Evolutionary conservation across 192 early-diverging fungal genomes (phyloP).

Genomic region (Coemansia sp.): DNA sequence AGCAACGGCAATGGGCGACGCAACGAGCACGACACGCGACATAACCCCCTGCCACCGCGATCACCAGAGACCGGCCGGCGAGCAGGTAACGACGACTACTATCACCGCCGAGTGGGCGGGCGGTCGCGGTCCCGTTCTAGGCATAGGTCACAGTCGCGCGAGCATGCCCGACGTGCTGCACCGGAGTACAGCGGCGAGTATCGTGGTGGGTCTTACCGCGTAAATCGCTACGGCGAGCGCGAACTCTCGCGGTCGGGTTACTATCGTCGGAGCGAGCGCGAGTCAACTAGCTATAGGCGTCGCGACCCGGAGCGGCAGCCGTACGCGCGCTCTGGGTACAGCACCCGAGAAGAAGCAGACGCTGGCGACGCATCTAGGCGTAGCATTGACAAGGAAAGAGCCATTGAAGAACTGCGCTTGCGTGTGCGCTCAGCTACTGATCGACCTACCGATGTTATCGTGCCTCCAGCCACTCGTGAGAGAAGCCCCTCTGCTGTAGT

Average conservation of each 20-base stretch:
- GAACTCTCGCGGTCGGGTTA: slow-evolving; percentile 18
- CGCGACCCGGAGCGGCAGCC: slow-evolving; percentile 35
- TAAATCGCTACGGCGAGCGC: slow-evolving; percentile 25
- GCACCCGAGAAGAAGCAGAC: slow-evolving; percentile 16
- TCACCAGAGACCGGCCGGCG: slow-evolving; percentile 10
- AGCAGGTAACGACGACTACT: slow-evolving; percentile 12
- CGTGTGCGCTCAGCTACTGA: slow-evolving; percentile 37
- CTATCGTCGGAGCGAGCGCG: slow-evolving; percentile 36
- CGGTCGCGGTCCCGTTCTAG: slow-evolving; percentile 29
- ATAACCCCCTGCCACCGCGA: slow-evolving; percentile 10
- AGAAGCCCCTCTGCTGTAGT: slow-evolving; percentile 7
- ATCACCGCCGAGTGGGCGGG: slow-evolving; percentile 3
- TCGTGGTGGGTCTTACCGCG: slow-evolving; percentile 27
- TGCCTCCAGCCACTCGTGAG: slow-evolving; percentile 8
- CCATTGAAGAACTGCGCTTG: slow-evolving; percentile 48
- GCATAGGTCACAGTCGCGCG: slow-evolving; percentile 20
- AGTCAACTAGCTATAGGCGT: slow-evolving; percentile 33
- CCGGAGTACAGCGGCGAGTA: slow-evolving; percentile 22
- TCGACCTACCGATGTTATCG: slow-evolving; percentile 11
- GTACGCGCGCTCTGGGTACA: slow-evolving; percentile 28
- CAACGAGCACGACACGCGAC: slow-evolving; percentile 19
- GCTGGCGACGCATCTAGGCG: slow-evolving; percentile 28
- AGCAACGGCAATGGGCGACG: background rate
- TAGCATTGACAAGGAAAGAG: slow-evolving; percentile 44
- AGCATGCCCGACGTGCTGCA: slow-evolving; percentile 10